Evolutionary conservation across 1,139 yeast genomes (phyloP), one percentile per base, ranked within the genome.

Genomic region (Protomyces pachydermus): DNA sequence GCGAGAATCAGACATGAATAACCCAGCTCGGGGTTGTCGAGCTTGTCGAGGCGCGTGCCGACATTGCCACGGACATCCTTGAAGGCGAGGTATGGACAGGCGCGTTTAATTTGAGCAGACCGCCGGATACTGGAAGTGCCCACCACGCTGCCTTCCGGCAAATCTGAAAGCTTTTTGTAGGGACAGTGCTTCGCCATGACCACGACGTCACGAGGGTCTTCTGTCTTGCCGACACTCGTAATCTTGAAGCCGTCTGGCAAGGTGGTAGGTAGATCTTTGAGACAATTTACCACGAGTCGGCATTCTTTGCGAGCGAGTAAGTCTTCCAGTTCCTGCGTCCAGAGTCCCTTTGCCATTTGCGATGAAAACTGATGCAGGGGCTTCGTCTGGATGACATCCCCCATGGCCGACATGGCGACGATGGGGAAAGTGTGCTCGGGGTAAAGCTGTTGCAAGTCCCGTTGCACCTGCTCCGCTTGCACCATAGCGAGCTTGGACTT

Each of bases 81-180:
- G 73, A 84, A 87, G 54, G 73, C 73, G 64, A 87, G 77, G 56
- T 80, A 74, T 35, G 86, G 91, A 72, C 76, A 85, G 69, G 75
- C 79, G 73, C 81, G 84, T 78, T 76, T 82, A 74, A 80, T 76
- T 76, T 78, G 96, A 3, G 98, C 96, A 48, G 96, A 88, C 71
- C 98, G 83, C 75, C 98, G 84, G 56, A 93, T 87, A 1, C 97
- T 89, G 1, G 97, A 89, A 1, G 98, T 93, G 39, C 98, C 98
- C 23, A 93, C 96, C 48, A 91, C 81, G 10, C 95, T 79, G 2
- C 96, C 96, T 3, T 76, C 82, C 0, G 98, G 98, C 69, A 93
- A 80, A 16, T 91, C 97, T 0, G 76, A 79, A 62, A 93, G 79
- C 4, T 78, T 71, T 68, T 80, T 84, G 76, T 87, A 88, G 6